phyloP scores from a whole-genome alignment of 1,284 basidiomycete genomes.

The Moesziomyces aphidis region DNA sequence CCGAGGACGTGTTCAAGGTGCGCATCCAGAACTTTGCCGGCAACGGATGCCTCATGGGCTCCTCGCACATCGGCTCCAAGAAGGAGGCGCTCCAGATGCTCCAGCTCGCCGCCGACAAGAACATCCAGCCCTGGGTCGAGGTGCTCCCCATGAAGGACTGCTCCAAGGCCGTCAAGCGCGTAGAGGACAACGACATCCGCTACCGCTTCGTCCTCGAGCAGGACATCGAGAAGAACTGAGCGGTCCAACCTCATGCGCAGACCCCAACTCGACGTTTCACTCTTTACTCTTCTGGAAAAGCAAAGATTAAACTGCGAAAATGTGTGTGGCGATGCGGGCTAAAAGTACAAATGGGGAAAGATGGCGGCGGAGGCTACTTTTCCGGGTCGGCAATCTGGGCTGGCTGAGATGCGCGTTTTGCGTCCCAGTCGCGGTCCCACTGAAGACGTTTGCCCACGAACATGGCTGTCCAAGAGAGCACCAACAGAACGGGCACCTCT shows the following conservation, averaged over 20 bases:
- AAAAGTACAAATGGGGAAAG: conserved; percentile 1
- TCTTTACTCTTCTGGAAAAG: background rate
- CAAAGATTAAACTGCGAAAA: background rate
- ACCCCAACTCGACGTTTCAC: background rate
- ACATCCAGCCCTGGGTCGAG: conserved; percentile 70
- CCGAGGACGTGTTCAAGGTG: conserved; percentile 69
- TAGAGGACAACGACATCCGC: conserved; percentile 71
- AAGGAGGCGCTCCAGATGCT: conserved; percentile 72
- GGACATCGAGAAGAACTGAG: conserved; percentile 49
- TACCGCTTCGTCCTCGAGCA: conserved; percentile 62
- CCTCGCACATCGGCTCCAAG: conserved; percentile 75
- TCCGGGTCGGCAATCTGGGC: conserved; percentile 16
- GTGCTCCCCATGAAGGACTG: conserved; percentile 74
- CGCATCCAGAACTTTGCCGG: conserved; percentile 68
- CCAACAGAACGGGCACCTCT: conserved; percentile 76
- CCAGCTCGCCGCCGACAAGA: conserved; percentile 59
- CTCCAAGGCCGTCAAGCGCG: conserved; percentile 72
- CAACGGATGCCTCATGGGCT: conserved; percentile 70
- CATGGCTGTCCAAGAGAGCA: conserved; percentile 78
- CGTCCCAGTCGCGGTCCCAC: conserved; percentile 36
- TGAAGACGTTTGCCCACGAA: conserved; percentile 69
- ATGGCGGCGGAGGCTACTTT: conserved; percentile 7
- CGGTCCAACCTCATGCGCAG: background rate
- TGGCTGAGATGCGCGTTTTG: background rate
- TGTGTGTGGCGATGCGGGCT: background rate